Evolutionary conservation across 768 basidiomycete genomes (phyloP).

Genomic region (Kondoa subrosea): DNA sequence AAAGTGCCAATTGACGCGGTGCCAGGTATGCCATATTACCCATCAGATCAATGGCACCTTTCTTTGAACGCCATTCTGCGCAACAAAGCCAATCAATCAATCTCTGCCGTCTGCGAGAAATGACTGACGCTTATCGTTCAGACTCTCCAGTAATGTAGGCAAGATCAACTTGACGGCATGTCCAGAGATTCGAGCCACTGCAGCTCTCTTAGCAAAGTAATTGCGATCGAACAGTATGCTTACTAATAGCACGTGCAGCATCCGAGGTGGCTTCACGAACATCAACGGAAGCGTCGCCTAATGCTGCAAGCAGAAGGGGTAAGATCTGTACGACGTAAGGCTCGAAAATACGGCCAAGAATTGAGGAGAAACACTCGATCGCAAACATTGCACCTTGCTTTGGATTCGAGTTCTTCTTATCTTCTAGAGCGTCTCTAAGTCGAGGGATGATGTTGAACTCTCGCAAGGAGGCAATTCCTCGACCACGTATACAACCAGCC

Average conservation of each 20-base stretch:
- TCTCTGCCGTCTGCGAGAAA: too few species aligned
- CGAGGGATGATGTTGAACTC: slow-evolving; percentile 61
- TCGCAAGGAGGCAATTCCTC: slow-evolving; percentile 68
- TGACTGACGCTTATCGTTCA: slow-evolving; percentile 66
- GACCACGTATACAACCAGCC: slow-evolving; percentile 80
- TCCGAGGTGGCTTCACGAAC: slow-evolving; percentile 89
- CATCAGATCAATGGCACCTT: slow-evolving; percentile 83
- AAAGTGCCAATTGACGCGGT: slow-evolving; percentile 80
- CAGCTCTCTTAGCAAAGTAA: background rate
- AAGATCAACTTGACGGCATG: slow-evolving; percentile 88
- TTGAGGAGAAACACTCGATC: slow-evolving; percentile 73
- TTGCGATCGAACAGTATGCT: background rate
- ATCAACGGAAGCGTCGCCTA: slow-evolving; percentile 70
- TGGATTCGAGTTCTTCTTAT: slow-evolving; percentile 72
- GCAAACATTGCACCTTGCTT: slow-evolving; percentile 90
- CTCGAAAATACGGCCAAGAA: slow-evolving; percentile 78
- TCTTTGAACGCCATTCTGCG: slow-evolving; percentile 86
- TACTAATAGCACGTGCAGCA: slow-evolving; percentile 66
- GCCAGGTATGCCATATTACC: slow-evolving; percentile 98
- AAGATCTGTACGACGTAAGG: slow-evolving; percentile 75
- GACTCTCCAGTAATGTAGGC: slow-evolving; percentile 67
- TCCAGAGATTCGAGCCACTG: slow-evolving; percentile 53
- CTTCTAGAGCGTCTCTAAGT: slow-evolving; percentile 58
- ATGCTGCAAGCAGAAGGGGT: slow-evolving; percentile 61
- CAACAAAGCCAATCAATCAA: too few species aligned